Evolutionary conservation across 306 rosid species (phyloP).

Genomic region (Gleditsia sinensis): DNA sequence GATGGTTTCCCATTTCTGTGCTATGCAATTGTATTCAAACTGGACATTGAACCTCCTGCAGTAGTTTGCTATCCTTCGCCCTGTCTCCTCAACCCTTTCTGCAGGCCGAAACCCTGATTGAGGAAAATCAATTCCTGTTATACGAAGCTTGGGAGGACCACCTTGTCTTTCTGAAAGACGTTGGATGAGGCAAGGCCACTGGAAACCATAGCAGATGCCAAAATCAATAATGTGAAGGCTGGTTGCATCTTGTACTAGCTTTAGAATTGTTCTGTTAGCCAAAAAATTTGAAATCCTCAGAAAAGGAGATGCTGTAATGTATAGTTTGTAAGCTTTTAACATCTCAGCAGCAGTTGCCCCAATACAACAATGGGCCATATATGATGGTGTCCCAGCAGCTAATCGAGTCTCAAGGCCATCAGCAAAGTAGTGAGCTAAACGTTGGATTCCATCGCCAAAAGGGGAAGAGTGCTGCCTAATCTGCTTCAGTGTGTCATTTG

Average conservation of each 20-base stretch:
- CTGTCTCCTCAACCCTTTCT: conserved; percentile 71
- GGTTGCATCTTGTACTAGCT: conserved; percentile 41
- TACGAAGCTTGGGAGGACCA: conserved; percentile 69
- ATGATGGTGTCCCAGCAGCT: conserved; percentile 50
- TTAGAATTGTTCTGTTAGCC: conserved; percentile 61
- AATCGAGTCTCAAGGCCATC: conserved; percentile 65
- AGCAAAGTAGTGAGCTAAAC: conserved; percentile 77
- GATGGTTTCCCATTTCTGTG: conserved; percentile 73
- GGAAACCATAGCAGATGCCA: conserved; percentile 77
- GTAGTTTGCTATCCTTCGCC: conserved; percentile 55
- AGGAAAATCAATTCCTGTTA: conserved; percentile 77
- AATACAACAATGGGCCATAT: conserved; percentile 16
- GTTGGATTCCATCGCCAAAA: conserved; percentile 67
- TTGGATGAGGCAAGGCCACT: conserved; percentile 85
- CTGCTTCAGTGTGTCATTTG: conserved; percentile 58
- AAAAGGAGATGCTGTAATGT: conserved; percentile 65
- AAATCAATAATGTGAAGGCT: conserved; percentile 70
- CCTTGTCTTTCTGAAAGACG: conserved; percentile 59
- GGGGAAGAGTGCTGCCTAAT: conserved; percentile 63
- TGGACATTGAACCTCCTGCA: conserved; percentile 69
- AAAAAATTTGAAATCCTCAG: conserved; percentile 55
- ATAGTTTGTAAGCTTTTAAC: conserved; percentile 62
- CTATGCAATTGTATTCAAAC: conserved; percentile 61
- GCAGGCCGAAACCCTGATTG: conserved; percentile 78
- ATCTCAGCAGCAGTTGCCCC: conserved; percentile 54